Percentiles rank a stretch among this genome's conserved stretches.
Conservation (phyloP, 257 asterid species). For the Solanum corneliomulleri region DNA sequence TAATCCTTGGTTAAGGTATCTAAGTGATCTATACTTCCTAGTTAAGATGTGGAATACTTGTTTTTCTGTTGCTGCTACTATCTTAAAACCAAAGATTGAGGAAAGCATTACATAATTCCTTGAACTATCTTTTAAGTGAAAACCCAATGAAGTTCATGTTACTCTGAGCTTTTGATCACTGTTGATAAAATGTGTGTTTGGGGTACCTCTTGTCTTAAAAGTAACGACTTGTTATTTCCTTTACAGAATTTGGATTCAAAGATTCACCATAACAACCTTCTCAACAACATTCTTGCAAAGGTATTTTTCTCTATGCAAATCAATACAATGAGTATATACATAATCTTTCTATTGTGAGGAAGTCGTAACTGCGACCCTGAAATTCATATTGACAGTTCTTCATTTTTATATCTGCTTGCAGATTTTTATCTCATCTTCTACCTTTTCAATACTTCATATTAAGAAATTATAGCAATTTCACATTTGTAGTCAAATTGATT, state of each 20-base stretch:
- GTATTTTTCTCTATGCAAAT: slow-evolving; percentile 17
- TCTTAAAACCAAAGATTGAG: neutral
- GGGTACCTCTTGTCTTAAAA: neutral
- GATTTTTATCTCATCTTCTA: neutral
- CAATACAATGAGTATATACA: neutral
- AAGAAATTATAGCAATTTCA: neutral
- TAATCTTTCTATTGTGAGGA: neutral
- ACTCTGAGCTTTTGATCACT: neutral
- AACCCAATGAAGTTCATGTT: neutral
- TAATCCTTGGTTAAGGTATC: neutral
- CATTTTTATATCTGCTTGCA: neutral
- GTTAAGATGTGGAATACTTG: neutral
- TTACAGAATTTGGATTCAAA: slow-evolving; percentile 88
- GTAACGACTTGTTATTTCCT: neutral
- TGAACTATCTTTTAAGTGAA: neutral
- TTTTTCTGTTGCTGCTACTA: neutral
- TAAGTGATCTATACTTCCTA: neutral
- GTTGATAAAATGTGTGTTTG: neutral
- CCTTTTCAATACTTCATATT: neutral
- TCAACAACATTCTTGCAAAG: slow-evolving; percentile 91
- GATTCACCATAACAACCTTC: slow-evolving; percentile 92
- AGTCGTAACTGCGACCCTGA: neutral
- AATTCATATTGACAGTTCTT: neutral
- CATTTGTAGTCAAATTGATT: neutral
- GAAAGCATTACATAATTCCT: neutral